These are phyloP conservation scores for Hygrocybe punicea DNA, from an alignment of 768 basidiomycete species.

Conservation along the genomic window DNA sequence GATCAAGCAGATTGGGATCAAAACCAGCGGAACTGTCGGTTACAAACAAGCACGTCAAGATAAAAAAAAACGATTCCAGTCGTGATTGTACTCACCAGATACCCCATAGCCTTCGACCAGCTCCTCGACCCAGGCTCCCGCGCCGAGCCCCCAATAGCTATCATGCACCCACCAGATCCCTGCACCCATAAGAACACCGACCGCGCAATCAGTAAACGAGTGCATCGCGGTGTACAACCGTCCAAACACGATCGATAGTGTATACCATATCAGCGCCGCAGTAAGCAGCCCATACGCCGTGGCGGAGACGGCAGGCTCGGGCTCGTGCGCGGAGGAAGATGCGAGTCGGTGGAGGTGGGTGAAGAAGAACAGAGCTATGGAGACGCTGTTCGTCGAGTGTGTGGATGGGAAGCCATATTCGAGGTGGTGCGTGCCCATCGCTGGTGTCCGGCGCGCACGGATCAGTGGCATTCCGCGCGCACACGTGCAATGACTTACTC, in stretches of 20 bases:
- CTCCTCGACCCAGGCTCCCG: constrained; percentile 27
- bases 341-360: constrained; percentile 55
- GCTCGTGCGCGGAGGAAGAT: constrained; percentile 19
- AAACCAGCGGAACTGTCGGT: constrained; percentile 50
- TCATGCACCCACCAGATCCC: constrained; percentile 60
- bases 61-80: too few relatives aligned
- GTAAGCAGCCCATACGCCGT: constrained; percentile 42
- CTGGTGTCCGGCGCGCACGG: constrained; percentile 31
- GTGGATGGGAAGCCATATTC: constrained; percentile 97
- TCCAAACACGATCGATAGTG: constrained; percentile 71
- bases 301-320: constrained; percentile 42
- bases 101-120: constrained; percentile 40
- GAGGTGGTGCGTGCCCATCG: constrained; percentile 74
- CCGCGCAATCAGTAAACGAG: constrained; percentile 69
- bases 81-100: neutral
- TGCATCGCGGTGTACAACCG: constrained; percentile 89
- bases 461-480: neutral
- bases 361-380: constrained; percentile 81
- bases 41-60: neutral
- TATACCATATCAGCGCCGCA: constrained; percentile 52
- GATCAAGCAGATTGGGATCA: constrained; percentile 62
- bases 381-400: constrained; percentile 87
- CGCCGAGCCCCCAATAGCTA: constrained; percentile 12
- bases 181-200: constrained; percentile 63
- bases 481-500: constrained; percentile 46